These are phyloP conservation scores for Sphagnurus paluster DNA, from an alignment of 1,284 basidiomycete species.

Conservation along the genomic window DNA sequence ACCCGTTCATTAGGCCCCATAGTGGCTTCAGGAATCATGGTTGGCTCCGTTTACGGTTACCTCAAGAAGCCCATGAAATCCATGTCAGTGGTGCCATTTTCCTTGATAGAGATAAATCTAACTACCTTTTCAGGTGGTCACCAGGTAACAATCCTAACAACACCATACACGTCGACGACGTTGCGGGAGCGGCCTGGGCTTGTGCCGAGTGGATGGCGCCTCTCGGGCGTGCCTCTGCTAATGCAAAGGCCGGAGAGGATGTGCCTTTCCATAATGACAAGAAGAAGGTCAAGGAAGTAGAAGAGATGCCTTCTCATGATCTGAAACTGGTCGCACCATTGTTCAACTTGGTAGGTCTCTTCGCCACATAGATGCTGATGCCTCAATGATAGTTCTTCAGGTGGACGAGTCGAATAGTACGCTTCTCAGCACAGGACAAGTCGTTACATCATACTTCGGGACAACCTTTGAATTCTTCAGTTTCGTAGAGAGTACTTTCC, in stretches of 20 bases:
- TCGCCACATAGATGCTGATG: neutral
- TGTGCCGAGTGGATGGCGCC: conserved; percentile 72
- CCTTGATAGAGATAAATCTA: conserved; percentile 7
- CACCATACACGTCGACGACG: conserved; percentile 79
- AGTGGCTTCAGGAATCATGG: conserved; percentile 71
- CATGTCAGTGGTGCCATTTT: conserved; percentile 49
- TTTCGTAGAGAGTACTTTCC: conserved; percentile 65
- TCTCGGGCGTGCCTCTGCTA: conserved; percentile 62
- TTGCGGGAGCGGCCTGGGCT: conserved; percentile 75
- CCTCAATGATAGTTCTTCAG: conserved; percentile 32
- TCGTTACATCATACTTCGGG: conserved; percentile 74
- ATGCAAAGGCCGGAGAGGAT: conserved; percentile 63
- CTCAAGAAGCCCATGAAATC: conserved; percentile 87
- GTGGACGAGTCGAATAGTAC: conserved; percentile 83
- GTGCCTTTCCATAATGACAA: conserved; percentile 75
- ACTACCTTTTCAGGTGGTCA: conserved; percentile 52
- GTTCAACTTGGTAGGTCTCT: conserved; percentile 69
- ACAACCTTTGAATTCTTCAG: conserved; percentile 87
- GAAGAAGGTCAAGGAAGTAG: conserved; percentile 59
- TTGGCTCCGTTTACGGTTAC: conserved; percentile 83
- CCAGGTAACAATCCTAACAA: conserved; percentile 80
- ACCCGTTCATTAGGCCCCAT: conserved; percentile 21
- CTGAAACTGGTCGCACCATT: conserved; percentile 68
- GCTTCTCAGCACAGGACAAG: conserved; percentile 71
- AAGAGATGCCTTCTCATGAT: conserved; percentile 58